A percentile compares a stretch with the other conserved stretches of the same genome.
These are phyloP conservation scores for Mucor lusitanicus DNA, from an alignment of 371 early-diverging fungal genomes.

Conservation along the genomic window DNA sequence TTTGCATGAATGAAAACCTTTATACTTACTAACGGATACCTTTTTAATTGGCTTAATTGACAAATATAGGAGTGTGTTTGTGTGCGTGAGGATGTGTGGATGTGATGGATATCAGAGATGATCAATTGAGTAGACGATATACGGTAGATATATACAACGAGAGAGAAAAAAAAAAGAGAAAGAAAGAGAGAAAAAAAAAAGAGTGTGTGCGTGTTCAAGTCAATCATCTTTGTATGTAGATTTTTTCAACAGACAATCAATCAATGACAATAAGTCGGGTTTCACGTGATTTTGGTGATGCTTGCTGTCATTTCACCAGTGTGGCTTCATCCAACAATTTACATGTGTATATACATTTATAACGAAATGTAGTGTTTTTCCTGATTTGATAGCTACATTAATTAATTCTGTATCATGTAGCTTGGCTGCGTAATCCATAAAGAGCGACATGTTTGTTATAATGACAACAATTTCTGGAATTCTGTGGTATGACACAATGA, in stretches of 20 bases:
- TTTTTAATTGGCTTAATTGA: conserved; percentile 6
- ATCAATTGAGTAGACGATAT: too few relatives aligned
- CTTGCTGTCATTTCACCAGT: neutral
- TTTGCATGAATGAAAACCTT: neutral
- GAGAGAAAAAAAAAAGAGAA: neutral
- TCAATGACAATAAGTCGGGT: neutral
- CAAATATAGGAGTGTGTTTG: neutral
- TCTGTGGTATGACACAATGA: too few relatives aligned
- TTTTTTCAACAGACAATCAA: neutral
- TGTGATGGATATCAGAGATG: too few relatives aligned
- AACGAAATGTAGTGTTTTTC: too few relatives aligned
- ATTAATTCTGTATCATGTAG: too few relatives aligned
- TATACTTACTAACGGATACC: conserved; percentile 6
- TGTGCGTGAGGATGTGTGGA: too few relatives aligned
- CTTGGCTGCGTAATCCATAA: too few relatives aligned
- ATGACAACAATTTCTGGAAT: too few relatives aligned
- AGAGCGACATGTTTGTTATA: too few relatives aligned
- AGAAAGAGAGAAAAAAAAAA: neutral
- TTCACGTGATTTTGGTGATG: neutral
- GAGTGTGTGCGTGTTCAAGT: neutral
- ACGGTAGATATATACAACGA: too few relatives aligned
- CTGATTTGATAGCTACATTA: too few relatives aligned
- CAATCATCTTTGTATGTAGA: neutral
- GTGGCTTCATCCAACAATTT: neutral
- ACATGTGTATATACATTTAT: too few relatives aligned